phyloP scores from a whole-genome alignment of 495 filamentous ascomycete genomes.

The Friedmanniomyces endolithicus region DNA sequence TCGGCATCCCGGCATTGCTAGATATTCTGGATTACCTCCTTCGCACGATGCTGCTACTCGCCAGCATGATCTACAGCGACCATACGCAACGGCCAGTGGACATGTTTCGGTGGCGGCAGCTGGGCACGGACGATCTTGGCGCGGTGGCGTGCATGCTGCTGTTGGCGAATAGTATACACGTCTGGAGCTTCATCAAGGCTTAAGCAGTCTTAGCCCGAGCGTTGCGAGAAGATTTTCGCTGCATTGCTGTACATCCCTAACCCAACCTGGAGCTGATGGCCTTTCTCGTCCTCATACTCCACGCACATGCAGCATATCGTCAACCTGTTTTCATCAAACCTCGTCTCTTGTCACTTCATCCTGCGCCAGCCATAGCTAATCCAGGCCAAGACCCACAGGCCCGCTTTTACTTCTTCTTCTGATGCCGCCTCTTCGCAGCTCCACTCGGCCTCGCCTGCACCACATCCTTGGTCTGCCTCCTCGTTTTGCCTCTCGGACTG shows the following conservation, averaged over 20 bases:
- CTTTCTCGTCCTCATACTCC: too few species aligned
- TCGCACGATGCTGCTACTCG: constrained; percentile 13
- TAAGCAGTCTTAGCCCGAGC: neutral
- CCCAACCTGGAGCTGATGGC: too few species aligned
- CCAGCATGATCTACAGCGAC: constrained; percentile 4
- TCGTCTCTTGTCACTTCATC: too few species aligned
- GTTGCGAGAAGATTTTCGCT: too few species aligned
- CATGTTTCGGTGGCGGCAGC: neutral
- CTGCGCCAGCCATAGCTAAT: neutral
- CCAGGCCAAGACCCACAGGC: neutral
- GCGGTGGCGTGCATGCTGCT: neutral
- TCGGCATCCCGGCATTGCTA: constrained; percentile 21
- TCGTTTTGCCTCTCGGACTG: neutral
- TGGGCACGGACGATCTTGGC: neutral
- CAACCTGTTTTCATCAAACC: too few species aligned
- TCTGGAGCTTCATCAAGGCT: constrained; percentile 19
- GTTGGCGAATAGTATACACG: constrained; percentile 19
- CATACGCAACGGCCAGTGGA: neutral
- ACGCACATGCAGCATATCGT: too few species aligned
- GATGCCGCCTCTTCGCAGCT: neutral
- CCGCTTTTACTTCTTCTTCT: neutral
- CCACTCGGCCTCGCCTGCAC: neutral
- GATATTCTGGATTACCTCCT: constrained; percentile 17
- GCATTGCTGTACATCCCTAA: too few species aligned
- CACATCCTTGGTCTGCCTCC: neutral